phyloP scores from a whole-genome alignment of 2,329 filamentous ascomycete genomes.

The Ascochyta koolunga region DNA sequence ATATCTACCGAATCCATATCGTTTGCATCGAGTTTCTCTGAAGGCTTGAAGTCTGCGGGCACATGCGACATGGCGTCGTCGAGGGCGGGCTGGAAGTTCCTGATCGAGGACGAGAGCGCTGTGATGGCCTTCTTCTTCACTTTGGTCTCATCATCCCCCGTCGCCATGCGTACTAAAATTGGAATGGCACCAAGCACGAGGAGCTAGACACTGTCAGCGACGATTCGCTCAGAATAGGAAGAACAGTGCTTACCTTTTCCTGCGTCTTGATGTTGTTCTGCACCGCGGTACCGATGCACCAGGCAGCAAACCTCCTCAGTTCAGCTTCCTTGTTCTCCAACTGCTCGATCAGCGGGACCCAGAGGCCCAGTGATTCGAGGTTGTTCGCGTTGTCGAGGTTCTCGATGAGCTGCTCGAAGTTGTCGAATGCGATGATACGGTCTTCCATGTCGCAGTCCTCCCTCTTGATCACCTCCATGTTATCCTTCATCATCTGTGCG shows the following conservation, averaged over 20 bases:
- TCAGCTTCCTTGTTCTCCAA: conserved; percentile 73
- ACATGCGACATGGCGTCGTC: conserved; percentile 71
- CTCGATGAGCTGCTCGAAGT: conserved; percentile 37
- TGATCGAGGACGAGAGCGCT: conserved; percentile 81
- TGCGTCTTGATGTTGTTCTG: conserved; percentile 93
- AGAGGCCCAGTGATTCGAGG: conserved; percentile 77
- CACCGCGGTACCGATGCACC: conserved; percentile 92
- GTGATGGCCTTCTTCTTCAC: conserved; percentile 88
- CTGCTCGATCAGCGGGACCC: conserved; percentile 77
- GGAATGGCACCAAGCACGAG: conserved; percentile 70
- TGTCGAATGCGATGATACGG: conserved; percentile 32
- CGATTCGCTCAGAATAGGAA: neutral
- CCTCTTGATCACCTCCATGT: conserved; percentile 76
- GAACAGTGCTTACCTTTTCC: conserved; percentile 62
- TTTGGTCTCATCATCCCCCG: conserved; percentile 63
- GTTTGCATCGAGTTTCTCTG: conserved; percentile 72
- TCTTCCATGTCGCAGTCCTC: conserved; percentile 40
- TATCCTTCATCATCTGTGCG: conserved; percentile 86
- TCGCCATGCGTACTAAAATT: conserved; percentile 69
- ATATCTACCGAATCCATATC: conserved; percentile 88
- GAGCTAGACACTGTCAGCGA: conserved; percentile 48
- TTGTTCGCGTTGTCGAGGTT: conserved; percentile 93
- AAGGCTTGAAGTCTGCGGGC: conserved; percentile 64
- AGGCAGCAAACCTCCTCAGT: conserved; percentile 84
- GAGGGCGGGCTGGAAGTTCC: conserved; percentile 85